Percentiles rank a stretch among this genome's conserved stretches.
Conservation (phyloP, 2,329 filamentous ascomycete genomes). For the Plectosphaerella plurivora region DNA sequence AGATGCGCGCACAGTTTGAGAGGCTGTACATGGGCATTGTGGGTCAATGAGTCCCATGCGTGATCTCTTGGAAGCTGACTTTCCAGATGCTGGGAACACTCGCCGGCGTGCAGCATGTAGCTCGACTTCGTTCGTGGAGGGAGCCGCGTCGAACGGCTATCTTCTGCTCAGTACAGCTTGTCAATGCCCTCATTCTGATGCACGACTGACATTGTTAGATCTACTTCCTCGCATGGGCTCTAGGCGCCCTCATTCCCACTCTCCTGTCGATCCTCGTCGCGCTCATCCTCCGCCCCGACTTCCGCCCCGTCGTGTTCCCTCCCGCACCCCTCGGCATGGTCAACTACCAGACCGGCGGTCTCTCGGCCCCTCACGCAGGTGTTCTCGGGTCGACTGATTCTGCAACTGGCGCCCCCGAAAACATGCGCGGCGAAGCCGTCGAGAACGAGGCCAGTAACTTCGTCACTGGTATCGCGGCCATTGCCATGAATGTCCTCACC, state of each 20-base stretch:
- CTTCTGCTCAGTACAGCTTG: conserved; percentile 43
- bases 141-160: conserved; percentile 51
- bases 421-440: conserved; percentile 44
- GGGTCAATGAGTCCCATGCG: neutral
- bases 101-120: conserved; percentile 52
- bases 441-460: conserved; percentile 37
- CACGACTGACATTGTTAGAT: conserved; percentile 26
- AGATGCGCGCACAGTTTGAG: conserved; percentile 33
- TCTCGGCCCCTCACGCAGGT: conserved; percentile 58
- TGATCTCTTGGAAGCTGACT: too few relatives aligned
- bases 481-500: conserved; percentile 3
- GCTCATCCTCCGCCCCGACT: conserved; percentile 39
- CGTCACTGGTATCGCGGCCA: conserved; percentile 51
- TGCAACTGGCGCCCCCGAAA: conserved; percentile 58
- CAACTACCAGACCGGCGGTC: conserved; percentile 48
- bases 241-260: conserved; percentile 34
- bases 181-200: conserved; percentile 13
- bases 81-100: conserved; percentile 43
- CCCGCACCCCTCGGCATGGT: conserved; percentile 58
- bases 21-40: conserved; percentile 58
- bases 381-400: conserved; percentile 57
- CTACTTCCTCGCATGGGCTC: conserved; percentile 5
- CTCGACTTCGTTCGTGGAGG: conserved; percentile 56
- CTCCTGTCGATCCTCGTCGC: conserved; percentile 36
- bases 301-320: conserved; percentile 41